Evolutionary conservation across 768 basidiomycete genomes (phyloP), one percentile per base, ranked within the genome.

Genomic region (Sporobolomyces pararoseus): DNA sequence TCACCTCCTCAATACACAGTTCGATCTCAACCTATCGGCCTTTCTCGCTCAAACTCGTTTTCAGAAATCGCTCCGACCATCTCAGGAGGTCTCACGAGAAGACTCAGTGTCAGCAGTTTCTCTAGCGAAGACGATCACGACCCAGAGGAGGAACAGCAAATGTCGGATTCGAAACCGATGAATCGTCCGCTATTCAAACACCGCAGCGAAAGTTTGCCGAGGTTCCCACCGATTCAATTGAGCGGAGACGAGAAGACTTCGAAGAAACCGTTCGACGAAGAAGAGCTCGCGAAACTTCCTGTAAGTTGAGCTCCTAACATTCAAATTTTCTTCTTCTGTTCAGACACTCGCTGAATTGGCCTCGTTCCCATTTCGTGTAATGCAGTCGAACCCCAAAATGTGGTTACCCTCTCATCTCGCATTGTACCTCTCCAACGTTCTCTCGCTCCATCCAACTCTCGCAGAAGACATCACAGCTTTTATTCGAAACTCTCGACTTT

Each of bases 371-470:
- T 9, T 5, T 7, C 4, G 6, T 19, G 19, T 29, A n/a, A n/a
- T 32, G 5, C 65, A 73, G 68, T 51, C 70, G 21, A 68, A 75
- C 51, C 74, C 74, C 4, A 73, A 73, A 12, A 42, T 63, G 17
- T 76, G 76, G 76, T 65, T 67, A 1, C 74, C 74, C 0, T 71
- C 74, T 17, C 75, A 76, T 32, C 55, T 76, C 35, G 55, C 71
- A 31, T 50, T 75, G 32, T 75, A 76, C 66, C 66, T 76, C 47
- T 46, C 76, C 3, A 57, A 73, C 49, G 47, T 61, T 21, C 72
- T 76, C 47, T 47, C 59, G 0, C 72, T 76, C 34, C 61, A 64
- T 7, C 74, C 74, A 0, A 69, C 64, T 3, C 35, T 76, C 44
- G 52, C 60, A 27, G 55, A 35, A 27, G 76, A 76, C 64, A 72